These are phyloP conservation scores for Komagataella kurtzmanii DNA, from an alignment of 805 yeast genomes.

Conservation along the genomic window DNA sequence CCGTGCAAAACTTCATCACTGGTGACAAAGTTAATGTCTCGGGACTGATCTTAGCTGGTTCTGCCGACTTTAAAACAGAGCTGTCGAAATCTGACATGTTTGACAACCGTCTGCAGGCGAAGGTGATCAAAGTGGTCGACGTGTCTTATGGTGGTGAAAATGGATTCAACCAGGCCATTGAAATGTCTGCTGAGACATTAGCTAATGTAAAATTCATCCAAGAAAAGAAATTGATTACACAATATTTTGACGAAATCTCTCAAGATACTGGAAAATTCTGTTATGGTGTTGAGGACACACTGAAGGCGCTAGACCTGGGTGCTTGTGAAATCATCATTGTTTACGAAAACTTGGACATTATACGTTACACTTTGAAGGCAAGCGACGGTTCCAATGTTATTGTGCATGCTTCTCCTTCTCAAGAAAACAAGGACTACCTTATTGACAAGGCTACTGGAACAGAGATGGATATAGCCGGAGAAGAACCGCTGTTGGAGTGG, in stretches of 20 bases:
- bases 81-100: conserved; percentile 86
- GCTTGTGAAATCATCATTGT: conserved; percentile 91
- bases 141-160: conserved; percentile 98
- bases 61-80: conserved; percentile 97
- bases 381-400: conserved; percentile 66
- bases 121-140: conserved; percentile 87
- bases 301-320: conserved; percentile 93
- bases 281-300: conserved; percentile 92
- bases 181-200: conserved; percentile 90
- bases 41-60: conserved; percentile 95
- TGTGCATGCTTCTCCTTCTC: conserved; percentile 59
- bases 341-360: conserved; percentile 77
- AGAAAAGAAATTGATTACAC: conserved; percentile 88
- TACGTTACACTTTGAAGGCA: conserved; percentile 77
- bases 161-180: conserved; percentile 99
- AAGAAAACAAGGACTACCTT: conserved; percentile 63
- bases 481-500: conserved; percentile 89
- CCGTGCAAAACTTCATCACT: conserved; percentile 94
- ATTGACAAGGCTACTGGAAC: conserved; percentile 77
- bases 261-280: conserved; percentile 97
- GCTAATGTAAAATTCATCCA: conserved; percentile 96
- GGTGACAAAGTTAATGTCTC: conserved; percentile 87
- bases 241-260: conserved; percentile 92
- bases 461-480: conserved; percentile 83
- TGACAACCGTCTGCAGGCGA: conserved; percentile 77